Conservation (phyloP, 2,329 filamentous ascomycete genomes). For the Cordyceps militaris region DNA sequence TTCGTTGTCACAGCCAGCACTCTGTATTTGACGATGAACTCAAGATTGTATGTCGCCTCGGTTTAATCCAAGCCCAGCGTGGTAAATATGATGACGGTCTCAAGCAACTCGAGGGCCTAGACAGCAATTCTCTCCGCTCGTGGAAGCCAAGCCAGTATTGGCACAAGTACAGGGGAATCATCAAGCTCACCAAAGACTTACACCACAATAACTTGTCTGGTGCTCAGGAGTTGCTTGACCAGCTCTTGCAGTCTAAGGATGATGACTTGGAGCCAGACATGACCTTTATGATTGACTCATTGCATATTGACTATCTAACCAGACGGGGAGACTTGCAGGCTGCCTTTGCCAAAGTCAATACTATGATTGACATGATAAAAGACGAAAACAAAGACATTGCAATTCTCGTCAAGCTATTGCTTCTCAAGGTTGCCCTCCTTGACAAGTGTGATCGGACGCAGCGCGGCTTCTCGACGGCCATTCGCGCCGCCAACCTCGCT, state of each 20-base stretch:
- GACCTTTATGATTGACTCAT: conserved; percentile 41
- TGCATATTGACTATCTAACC: conserved; percentile 46
- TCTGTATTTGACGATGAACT: conserved; percentile 68
- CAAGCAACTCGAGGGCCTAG: conserved; percentile 35
- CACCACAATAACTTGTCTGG: conserved; percentile 47
- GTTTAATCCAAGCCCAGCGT: conserved; percentile 50
- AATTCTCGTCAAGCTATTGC: conserved; percentile 62
- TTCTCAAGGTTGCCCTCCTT: conserved; percentile 66
- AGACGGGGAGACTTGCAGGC: conserved; percentile 40
- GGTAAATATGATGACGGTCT: conserved; percentile 67
- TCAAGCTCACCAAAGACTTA: conserved; percentile 58
- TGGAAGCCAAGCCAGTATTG: conserved; percentile 74
- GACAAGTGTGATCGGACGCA: conserved; percentile 61
- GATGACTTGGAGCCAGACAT: conserved; percentile 48
- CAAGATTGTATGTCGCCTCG: conserved; percentile 64
- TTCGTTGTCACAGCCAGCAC: conserved; percentile 59
- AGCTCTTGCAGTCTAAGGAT: conserved; percentile 44
- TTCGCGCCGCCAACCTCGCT: conserved; percentile 68
- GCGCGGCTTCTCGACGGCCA: conserved; percentile 67
- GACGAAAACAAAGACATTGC: conserved; percentile 49
- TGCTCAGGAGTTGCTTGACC: conserved; percentile 42
- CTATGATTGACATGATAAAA: conserved; percentile 33
- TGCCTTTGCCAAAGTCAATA: conserved; percentile 43
- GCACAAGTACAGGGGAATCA: conserved; percentile 57
- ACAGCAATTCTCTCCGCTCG: conserved; percentile 56